Percentiles rank a stretch among this genome's conserved stretches.
phyloP scores from a whole-genome alignment of 805 yeast species.

The Suhomyces kilbournensis region DNA sequence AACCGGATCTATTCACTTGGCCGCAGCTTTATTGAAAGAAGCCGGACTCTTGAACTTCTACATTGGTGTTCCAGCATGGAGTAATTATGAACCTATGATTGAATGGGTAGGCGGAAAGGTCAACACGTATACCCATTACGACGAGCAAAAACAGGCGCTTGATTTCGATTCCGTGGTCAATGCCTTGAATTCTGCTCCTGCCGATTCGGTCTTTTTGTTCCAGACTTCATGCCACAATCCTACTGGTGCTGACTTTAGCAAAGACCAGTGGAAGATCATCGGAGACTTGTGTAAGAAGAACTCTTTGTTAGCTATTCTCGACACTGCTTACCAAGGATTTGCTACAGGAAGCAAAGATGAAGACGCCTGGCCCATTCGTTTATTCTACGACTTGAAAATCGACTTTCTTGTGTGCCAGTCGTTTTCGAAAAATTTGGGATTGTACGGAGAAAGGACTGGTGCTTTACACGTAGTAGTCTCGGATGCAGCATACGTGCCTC shows the following conservation, averaged over 20 bases:
- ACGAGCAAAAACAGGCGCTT: slow-evolving; percentile 22
- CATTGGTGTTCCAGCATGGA: slow-evolving; percentile 41
- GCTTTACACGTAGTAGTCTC: slow-evolving; percentile 32
- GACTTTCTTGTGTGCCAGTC: slow-evolving; percentile 35
- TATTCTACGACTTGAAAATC: slow-evolving; percentile 24
- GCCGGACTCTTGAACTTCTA: slow-evolving; percentile 26
- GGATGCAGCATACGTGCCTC: slow-evolving; percentile 14
- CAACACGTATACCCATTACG: slow-evolving; percentile 30
- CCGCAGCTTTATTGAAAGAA: slow-evolving; percentile 23
- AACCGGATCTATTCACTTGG: slow-evolving; percentile 42
- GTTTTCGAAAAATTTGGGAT: slow-evolving; percentile 41
- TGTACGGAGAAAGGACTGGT: slow-evolving; percentile 40
- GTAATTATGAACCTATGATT: slow-evolving; percentile 37
- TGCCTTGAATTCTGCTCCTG: slow-evolving; percentile 30
- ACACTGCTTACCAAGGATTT: slow-evolving; percentile 44
- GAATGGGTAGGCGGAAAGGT: slow-evolving; percentile 27
- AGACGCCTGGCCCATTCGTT: slow-evolving; percentile 41
- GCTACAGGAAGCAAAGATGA: slow-evolving; percentile 25
- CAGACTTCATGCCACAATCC: slow-evolving; percentile 48
- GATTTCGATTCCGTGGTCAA: slow-evolving; percentile 26
- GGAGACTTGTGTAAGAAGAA: slow-evolving; percentile 22
- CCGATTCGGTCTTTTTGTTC: slow-evolving; percentile 32
- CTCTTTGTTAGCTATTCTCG: slow-evolving; percentile 31
- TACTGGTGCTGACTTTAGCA: slow-evolving; percentile 39
- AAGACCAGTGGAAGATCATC: slow-evolving; percentile 36